Evolutionary conservation across 768 basidiomycete species (phyloP).

Genomic region (Mycena kentingensis): DNA sequence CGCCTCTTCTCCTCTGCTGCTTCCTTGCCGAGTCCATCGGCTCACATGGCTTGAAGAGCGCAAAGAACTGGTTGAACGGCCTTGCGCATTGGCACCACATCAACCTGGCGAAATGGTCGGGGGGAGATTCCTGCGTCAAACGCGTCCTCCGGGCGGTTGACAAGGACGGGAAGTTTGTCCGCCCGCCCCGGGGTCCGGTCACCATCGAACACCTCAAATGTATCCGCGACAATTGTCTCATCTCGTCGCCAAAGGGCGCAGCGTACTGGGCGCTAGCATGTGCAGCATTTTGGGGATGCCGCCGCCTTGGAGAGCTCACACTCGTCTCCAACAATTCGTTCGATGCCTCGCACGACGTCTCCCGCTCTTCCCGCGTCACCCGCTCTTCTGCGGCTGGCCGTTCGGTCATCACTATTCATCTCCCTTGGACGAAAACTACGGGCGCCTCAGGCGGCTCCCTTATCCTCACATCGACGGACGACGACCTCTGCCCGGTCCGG

Average conservation of each 20-base stretch:
- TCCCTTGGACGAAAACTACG: constrained; percentile 23
- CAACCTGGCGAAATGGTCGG: constrained; percentile 1
- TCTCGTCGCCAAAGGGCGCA: neutral
- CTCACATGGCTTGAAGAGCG: neutral
- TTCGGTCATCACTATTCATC: neutral
- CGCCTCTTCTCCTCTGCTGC: neutral
- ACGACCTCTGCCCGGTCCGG: constrained; percentile 18
- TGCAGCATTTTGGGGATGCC: neutral
- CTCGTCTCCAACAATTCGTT: neutral
- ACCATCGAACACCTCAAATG: neutral
- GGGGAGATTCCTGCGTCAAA: neutral
- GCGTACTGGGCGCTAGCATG: neutral
- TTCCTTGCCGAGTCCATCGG: neutral
- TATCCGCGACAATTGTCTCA: neutral
- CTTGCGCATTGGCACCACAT: neutral
- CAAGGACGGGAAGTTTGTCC: neutral
- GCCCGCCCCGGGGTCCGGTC: constrained; percentile 1
- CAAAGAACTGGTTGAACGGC: constrained; percentile 2
- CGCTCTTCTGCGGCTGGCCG: neutral
- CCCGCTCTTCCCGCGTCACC: neutral
- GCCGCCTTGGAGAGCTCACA: neutral
- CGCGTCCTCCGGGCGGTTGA: neutral
- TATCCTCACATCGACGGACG: constrained; percentile 13
- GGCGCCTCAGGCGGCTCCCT: neutral
- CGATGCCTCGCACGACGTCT: neutral